Percentiles rank a stretch among this genome's conserved stretches.
Conservation (phyloP, 2,329 filamentous ascomycete species). For the Arachnopeziza araneosa region DNA sequence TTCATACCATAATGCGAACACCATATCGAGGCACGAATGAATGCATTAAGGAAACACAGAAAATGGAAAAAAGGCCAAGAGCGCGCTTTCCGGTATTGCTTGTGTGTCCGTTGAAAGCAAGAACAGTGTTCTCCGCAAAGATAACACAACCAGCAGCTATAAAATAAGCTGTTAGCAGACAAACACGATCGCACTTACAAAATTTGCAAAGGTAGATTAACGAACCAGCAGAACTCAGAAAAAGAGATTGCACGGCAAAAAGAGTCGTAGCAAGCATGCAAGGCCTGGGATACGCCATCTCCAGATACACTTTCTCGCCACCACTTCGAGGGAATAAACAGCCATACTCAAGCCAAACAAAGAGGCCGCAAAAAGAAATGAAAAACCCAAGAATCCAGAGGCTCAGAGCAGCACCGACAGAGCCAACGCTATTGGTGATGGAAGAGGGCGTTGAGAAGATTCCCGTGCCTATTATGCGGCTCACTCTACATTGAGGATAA, state of each 20-base stretch:
- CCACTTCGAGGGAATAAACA: slow-evolving; percentile 40
- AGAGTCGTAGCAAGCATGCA: slow-evolving; percentile 46
- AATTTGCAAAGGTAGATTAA: neutral
- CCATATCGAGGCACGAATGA: slow-evolving; percentile 40
- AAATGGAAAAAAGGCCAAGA: slow-evolving; percentile 41
- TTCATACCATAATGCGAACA: slow-evolving; percentile 34
- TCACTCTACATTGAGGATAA: slow-evolving; percentile 6
- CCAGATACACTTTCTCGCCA: slow-evolving; percentile 48
- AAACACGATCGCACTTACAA: neutral
- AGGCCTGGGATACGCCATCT: slow-evolving; percentile 44
- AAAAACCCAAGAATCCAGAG: slow-evolving; percentile 47
- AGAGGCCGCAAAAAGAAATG: slow-evolving; percentile 38
- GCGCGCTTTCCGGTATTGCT: slow-evolving; percentile 43
- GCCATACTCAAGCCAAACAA: slow-evolving; percentile 41
- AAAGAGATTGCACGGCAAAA: slow-evolving; percentile 44
- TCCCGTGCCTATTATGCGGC: slow-evolving; percentile 52
- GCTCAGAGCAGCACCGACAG: slow-evolving; percentile 46
- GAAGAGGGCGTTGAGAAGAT: slow-evolving; percentile 51
- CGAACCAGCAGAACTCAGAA: slow-evolving; percentile 33
- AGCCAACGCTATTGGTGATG: slow-evolving; percentile 46
- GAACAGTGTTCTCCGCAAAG: slow-evolving; percentile 45
- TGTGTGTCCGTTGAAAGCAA: slow-evolving; percentile 40
- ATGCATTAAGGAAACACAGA: slow-evolving; percentile 42
- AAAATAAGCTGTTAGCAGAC: slow-evolving; percentile 40
- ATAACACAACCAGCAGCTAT: slow-evolving; percentile 50